Evolutionary conservation across 2,329 filamentous ascomycete genomes (phyloP).

Genomic region (Colletotrichum tabaci): DNA sequence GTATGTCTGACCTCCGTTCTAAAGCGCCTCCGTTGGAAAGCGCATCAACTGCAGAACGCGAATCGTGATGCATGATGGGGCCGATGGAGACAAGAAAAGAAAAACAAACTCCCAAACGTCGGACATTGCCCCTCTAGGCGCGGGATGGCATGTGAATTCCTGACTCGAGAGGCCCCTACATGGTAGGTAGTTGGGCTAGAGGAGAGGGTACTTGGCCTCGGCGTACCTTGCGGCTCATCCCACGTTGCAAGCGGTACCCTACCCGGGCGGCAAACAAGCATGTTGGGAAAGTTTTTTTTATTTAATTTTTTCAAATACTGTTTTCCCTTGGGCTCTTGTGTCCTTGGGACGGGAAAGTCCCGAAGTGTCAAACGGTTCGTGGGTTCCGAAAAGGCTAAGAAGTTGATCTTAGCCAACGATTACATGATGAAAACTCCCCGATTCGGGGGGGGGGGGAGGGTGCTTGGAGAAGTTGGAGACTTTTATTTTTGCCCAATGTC

Average conservation of each 20-base stretch:
- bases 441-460: neutral
- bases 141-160: constrained; percentile 24
- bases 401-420: constrained; percentile 38
- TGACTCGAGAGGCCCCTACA: neutral
- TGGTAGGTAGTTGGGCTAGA: neutral
- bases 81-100: neutral
- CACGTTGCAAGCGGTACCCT: neutral
- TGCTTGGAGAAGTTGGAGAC: constrained; percentile 16
- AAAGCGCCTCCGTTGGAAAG: neutral
- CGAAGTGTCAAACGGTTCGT: neutral
- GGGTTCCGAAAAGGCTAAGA: constrained; percentile 1
- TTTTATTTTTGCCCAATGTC: neutral
- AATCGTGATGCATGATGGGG: too few relatives aligned
- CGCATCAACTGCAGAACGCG: constrained; percentile 8
- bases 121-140: neutral
- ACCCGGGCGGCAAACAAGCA: neutral
- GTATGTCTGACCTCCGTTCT: too few relatives aligned
- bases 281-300: neutral
- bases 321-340: neutral
- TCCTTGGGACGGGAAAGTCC: constrained; percentile 11
- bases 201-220: neutral
- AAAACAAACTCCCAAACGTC: neutral
- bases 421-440: constrained; percentile 28
- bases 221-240: constrained; percentile 31
- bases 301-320: neutral